Conservation (phyloP, 1,284 basidiomycete species). For the Rhodotorula sp. region DNA sequence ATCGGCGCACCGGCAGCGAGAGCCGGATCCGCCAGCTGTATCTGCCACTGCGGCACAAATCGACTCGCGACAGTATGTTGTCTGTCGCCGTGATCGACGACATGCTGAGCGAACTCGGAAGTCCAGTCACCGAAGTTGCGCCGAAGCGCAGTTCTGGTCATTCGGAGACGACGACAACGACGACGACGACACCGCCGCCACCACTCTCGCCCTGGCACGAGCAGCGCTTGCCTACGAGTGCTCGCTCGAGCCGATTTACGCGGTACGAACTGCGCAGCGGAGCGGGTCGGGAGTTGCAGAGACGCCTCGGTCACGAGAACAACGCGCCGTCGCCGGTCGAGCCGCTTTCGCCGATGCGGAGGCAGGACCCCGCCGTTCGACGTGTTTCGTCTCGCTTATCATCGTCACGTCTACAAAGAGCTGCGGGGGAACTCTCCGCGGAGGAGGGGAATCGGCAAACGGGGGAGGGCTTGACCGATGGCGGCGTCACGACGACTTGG, state of each 20-base stretch:
- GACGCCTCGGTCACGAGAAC: neutral
- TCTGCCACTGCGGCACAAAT: constrained; percentile 1
- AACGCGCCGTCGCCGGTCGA: neutral
- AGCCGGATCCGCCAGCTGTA: constrained; percentile 14
- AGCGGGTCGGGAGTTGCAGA: constrained; percentile 16
- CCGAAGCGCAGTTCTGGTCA: neutral
- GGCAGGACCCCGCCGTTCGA: neutral
- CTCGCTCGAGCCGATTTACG: neutral
- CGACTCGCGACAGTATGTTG: constrained; percentile 3
- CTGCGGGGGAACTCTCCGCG: neutral
- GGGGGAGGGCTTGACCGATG: no score
- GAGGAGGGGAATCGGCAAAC: no score
- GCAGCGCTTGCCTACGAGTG: constrained; percentile 7
- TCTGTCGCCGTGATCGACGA: constrained; percentile 10
- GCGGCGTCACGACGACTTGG: constrained; percentile 13
- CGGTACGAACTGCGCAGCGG: constrained; percentile 19
- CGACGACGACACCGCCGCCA: neutral
- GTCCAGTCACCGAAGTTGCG: neutral
- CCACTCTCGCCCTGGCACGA: neutral
- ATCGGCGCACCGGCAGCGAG: constrained; percentile 3
- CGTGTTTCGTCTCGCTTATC: neutral
- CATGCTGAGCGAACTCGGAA: neutral
- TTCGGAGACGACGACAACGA: neutral
- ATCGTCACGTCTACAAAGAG: no score
- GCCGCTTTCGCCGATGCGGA: neutral